Evolutionary conservation across 2,329 filamentous ascomycete species (phyloP).

Genomic region (Chaetomiaceae sp.): DNA sequence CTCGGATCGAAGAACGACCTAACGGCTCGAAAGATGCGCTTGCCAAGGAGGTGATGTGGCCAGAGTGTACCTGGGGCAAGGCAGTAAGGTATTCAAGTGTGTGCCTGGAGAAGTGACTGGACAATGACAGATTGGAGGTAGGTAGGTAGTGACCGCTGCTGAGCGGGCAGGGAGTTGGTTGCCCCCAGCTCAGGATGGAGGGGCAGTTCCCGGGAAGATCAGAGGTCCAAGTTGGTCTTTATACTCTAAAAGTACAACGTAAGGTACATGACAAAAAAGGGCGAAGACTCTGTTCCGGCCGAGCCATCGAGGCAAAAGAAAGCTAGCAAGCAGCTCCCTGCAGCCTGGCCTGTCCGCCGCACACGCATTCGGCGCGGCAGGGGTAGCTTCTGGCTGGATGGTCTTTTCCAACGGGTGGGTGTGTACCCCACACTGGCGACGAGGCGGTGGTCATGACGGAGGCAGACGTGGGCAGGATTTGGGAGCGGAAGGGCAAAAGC

Average conservation of each 20-base stretch:
- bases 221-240: conserved; percentile 34
- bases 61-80: neutral
- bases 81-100: neutral
- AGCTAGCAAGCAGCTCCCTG: conserved; percentile 25
- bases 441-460: conserved; percentile 18
- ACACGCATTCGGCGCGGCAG: conserved; percentile 14
- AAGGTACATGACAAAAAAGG: conserved; percentile 31
- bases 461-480: conserved; percentile 14
- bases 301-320: conserved; percentile 21
- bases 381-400: conserved; percentile 16
- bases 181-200: conserved; percentile 37
- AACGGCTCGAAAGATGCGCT: neutral
- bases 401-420: neutral
- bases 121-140: neutral
- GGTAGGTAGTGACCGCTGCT: conserved; percentile 33
- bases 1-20: neutral
- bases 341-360: conserved; percentile 14
- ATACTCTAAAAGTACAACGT: conserved; percentile 21
- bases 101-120: neutral
- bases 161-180: conserved; percentile 37
- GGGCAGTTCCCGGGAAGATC: conserved; percentile 33
- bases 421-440: conserved; percentile 23
- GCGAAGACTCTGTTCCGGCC: conserved; percentile 20
- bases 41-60: neutral
- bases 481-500: conserved; percentile 14